Conservation (phyloP, 345 rosid genomes). For the Linum lewisii region DNA sequence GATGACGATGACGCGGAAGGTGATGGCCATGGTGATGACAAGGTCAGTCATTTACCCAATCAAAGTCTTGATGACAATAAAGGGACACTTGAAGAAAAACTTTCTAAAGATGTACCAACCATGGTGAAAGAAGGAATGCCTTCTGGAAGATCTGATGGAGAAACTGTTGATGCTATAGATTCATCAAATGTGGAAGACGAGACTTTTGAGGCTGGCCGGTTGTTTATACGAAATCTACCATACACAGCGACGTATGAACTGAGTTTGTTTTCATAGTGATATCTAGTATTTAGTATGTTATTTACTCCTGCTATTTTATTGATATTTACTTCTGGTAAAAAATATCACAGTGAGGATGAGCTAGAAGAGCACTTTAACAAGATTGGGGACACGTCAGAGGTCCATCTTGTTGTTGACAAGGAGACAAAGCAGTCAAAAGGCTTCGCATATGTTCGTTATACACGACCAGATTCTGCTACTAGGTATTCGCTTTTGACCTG, state of each 20-base stretch:
- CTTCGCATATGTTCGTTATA: conserved; percentile 61
- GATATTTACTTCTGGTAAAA: conserved; percentile 1
- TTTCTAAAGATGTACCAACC: conserved; percentile 14
- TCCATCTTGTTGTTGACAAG: conserved; percentile 80
- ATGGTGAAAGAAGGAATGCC: conserved; percentile 25
- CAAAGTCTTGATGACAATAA: conserved; percentile 17
- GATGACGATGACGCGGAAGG: conserved; percentile 16
- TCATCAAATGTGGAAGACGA: conserved; percentile 33
- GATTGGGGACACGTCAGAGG: conserved; percentile 57
- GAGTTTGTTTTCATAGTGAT: background rate
- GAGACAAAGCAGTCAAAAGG: conserved; percentile 90
- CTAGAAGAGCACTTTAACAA: conserved; percentile 58
- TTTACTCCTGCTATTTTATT: background rate
- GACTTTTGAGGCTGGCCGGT: conserved; percentile 45
- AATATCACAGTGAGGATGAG: conserved; percentile 68
- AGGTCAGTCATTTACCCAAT: conserved; percentile 13
- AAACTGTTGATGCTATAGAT: conserved; percentile 24
- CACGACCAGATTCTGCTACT: conserved; percentile 55
- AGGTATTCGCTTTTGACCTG: conserved; percentile 38
- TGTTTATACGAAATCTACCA: conserved; percentile 82
- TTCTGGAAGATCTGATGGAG: conserved; percentile 29
- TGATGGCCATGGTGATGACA: conserved; percentile 14
- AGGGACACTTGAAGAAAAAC: conserved; percentile 8
- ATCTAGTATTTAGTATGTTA: background rate
- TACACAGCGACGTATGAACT: conserved; percentile 51